Evolutionary conservation across 2,329 filamentous ascomycete genomes (phyloP).

Genomic region (Fusarium miscanthi): DNA sequence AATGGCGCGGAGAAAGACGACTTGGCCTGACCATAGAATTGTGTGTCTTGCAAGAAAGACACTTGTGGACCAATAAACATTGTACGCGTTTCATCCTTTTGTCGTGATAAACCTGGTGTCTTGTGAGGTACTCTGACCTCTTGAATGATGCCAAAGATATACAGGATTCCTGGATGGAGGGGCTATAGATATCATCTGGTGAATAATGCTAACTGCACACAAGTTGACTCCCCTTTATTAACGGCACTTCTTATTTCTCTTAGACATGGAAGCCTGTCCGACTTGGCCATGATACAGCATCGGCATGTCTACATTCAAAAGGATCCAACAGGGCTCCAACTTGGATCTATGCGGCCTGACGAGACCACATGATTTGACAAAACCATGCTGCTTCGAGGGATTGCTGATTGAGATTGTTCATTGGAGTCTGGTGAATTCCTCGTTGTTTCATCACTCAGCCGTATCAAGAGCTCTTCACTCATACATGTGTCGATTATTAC

Average conservation of each 20-base stretch:
- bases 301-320: background rate
- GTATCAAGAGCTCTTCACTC: background rate
- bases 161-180: background rate
- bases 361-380: background rate
- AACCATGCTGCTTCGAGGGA: background rate
- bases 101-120: background rate
- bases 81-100: slow-evolving; percentile 1
- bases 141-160: background rate
- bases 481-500: background rate
- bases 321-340: background rate
- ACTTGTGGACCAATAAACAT: slow-evolving; percentile 29
- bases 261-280: background rate
- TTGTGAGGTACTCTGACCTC: background rate
- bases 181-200: background rate
- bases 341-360: background rate
- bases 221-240: background rate
- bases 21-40: slow-evolving; percentile 17
- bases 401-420: background rate
- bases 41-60: slow-evolving; percentile 17
- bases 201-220: background rate
- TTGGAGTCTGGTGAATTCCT: background rate
- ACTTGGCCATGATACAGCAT: background rate
- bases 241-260: background rate
- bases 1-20: slow-evolving; percentile 10
- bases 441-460: background rate